Evolutionary conservation across 73 alveolate genomes (phyloP).

Genomic region (Paramecium sexaurelia): DNA sequence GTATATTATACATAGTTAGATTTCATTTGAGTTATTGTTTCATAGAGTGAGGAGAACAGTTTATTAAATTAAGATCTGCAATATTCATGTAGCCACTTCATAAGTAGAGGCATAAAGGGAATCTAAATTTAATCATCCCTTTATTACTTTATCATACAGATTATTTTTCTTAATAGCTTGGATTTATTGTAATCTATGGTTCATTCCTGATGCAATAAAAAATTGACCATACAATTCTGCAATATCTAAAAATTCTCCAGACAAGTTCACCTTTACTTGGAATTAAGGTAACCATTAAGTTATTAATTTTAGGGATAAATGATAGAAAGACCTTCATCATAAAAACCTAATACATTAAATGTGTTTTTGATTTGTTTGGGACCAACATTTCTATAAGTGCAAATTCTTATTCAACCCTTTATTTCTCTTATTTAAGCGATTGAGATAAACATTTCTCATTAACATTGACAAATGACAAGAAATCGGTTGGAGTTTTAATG

Average conservation of each 20-base stretch:
- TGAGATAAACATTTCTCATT: neutral
- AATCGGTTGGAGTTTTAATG: neutral
- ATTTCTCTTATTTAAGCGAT: neutral
- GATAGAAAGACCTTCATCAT: conserved; percentile 34
- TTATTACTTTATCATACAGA: conserved; percentile 13
- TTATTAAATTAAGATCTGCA: neutral
- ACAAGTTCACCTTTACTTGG: neutral
- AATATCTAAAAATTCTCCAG: conserved; percentile 16
- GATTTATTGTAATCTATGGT: neutral
- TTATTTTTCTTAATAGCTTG: neutral
- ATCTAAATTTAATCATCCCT: neutral
- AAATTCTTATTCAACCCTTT: conserved; percentile 16
- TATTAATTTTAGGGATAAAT: conserved; percentile 14
- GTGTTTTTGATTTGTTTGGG: neutral
- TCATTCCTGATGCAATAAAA: neutral
- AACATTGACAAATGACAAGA: conserved; percentile 23
- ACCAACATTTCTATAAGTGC: conserved; percentile 24
- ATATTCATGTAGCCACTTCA: conserved; percentile 32
- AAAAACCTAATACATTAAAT: neutral
- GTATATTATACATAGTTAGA: neutral
- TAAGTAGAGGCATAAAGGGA: conserved; percentile 25
- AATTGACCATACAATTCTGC: conserved; percentile 20
- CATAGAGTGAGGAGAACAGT: neutral
- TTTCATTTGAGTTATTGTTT: neutral
- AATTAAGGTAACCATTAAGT: conserved; percentile 27